Conservation (phyloP, 192 early-diverging fungal species). For the Umbelopsis ramanniana region DNA sequence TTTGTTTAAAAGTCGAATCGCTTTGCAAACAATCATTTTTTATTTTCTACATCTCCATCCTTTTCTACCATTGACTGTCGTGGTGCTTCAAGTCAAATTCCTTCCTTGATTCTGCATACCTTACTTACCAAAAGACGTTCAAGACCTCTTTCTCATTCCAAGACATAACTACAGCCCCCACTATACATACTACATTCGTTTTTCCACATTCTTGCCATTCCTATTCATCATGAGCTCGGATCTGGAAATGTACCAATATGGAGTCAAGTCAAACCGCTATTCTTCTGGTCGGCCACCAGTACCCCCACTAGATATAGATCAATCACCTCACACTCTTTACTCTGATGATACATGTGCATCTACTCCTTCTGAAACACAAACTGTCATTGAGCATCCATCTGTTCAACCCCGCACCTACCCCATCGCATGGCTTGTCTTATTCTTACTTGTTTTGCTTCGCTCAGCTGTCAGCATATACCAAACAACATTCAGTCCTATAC, state of each 20-base stretch:
- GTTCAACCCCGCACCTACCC: slow-evolving; percentile 30
- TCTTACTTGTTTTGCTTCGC: slow-evolving; percentile 34
- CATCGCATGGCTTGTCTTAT: slow-evolving; percentile 39
- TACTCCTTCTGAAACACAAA: slow-evolving; percentile 10
- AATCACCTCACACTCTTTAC: slow-evolving; percentile 3
- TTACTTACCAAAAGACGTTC: no score
- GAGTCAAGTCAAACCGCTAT: not conserved
- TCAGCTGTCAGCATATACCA: slow-evolving; percentile 35
- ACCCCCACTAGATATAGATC: not conserved
- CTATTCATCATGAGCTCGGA: slow-evolving; percentile 4
- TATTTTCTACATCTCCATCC: not conserved
- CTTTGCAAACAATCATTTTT: not conserved
- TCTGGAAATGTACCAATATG: not conserved
- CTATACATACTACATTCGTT: not conserved
- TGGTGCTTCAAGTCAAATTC: no score
- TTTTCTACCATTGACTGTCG: not conserved
- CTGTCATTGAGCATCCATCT: not conserved
- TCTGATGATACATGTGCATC: slow-evolving; percentile 10
- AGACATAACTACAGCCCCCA: not conserved
- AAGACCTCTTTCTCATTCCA: not conserved
- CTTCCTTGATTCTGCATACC: no score
- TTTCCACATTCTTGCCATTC: not conserved
- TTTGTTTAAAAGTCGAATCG: slow-evolving; percentile 3
- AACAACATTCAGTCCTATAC: slow-evolving; percentile 38
- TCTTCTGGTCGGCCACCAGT: not conserved